These are phyloP conservation scores for Penicillium sp. DNA, from an alignment of 2,329 filamentous ascomycete species.

Conservation along the genomic window DNA sequence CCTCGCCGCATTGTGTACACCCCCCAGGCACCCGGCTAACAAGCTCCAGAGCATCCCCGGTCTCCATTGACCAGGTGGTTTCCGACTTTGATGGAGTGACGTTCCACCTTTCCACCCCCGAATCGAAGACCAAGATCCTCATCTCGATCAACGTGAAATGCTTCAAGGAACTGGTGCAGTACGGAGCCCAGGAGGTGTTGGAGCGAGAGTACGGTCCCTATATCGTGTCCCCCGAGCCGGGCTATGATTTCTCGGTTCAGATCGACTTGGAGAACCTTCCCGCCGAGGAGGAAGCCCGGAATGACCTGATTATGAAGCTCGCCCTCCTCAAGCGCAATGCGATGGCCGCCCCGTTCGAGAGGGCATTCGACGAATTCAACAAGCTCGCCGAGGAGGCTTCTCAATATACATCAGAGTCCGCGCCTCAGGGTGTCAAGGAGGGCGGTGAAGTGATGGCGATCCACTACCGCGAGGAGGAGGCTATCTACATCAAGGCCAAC, in stretches of 20 bases:
- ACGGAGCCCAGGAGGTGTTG: slow-evolving; percentile 88
- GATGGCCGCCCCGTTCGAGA: slow-evolving; percentile 98
- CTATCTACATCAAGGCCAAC: slow-evolving; percentile 97
- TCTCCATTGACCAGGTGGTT: slow-evolving; percentile 94
- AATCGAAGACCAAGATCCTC: slow-evolving; percentile 89
- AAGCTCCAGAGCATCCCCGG: slow-evolving; percentile 69
- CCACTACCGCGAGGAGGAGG: slow-evolving; percentile 97
- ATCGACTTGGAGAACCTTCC: slow-evolving; percentile 89
- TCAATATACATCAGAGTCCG: slow-evolving; percentile 90
- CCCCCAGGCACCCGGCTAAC: slow-evolving; percentile 42
- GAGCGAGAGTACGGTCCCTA: slow-evolving; percentile 93
- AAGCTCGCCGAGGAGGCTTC: slow-evolving; percentile 82
- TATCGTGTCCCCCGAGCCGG: slow-evolving; percentile 81
- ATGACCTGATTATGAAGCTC: slow-evolving; percentile 83
- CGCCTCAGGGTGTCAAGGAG: slow-evolving; percentile 85
- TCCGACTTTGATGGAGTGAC: slow-evolving; percentile 99
- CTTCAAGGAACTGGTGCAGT: slow-evolving; percentile 86
- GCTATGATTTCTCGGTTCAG: slow-evolving; percentile 93
- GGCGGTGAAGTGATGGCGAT: slow-evolving; percentile 93
- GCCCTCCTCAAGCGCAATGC: slow-evolving; percentile 95
- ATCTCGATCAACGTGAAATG: slow-evolving; percentile 95
- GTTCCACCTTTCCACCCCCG: slow-evolving; percentile 97
- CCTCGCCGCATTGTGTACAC: slow-evolving; percentile 32
- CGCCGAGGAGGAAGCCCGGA: slow-evolving; percentile 77
- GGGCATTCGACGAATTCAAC: slow-evolving; percentile 92